These are phyloP conservation scores for Cordyceps tenuipes DNA, from an alignment of 2,329 filamentous ascomycete genomes.

Conservation along the genomic window DNA sequence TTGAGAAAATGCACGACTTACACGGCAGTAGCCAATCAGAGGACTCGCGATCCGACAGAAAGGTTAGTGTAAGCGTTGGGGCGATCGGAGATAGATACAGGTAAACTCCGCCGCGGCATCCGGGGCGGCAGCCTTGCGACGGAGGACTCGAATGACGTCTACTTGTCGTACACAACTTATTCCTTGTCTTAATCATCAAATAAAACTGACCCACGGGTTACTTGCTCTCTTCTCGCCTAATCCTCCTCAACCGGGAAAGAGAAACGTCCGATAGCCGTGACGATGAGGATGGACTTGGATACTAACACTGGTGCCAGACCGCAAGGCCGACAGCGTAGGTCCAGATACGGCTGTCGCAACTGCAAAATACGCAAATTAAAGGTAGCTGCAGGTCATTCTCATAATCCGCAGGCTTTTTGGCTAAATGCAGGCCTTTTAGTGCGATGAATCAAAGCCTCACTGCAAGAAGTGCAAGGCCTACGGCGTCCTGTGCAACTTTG, in stretches of 20 bases:
- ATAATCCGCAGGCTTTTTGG: no score
- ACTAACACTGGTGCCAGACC: neutral
- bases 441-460: no score
- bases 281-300: neutral
- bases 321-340: constrained; percentile 18
- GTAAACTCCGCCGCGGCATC: neutral
- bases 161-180: neutral
- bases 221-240: no score
- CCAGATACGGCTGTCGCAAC: constrained; percentile 40
- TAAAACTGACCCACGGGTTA: no score
- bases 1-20: no score
- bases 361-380: constrained; percentile 44
- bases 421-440: no score
- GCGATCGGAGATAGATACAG: neutral
- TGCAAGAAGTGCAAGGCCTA: no score
- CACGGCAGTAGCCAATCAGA: neutral
- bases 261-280: neutral
- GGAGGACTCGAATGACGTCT: neutral
- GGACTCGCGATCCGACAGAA: neutral
- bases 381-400: constrained; percentile 20
- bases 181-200: no score
- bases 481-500: no score
- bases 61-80: neutral
- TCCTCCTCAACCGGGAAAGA: no score
- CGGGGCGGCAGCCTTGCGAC: neutral